Evolutionary conservation across 352 stramenopile genomes (phyloP).

Genomic region (Pilasporangium apinafurcum): DNA sequence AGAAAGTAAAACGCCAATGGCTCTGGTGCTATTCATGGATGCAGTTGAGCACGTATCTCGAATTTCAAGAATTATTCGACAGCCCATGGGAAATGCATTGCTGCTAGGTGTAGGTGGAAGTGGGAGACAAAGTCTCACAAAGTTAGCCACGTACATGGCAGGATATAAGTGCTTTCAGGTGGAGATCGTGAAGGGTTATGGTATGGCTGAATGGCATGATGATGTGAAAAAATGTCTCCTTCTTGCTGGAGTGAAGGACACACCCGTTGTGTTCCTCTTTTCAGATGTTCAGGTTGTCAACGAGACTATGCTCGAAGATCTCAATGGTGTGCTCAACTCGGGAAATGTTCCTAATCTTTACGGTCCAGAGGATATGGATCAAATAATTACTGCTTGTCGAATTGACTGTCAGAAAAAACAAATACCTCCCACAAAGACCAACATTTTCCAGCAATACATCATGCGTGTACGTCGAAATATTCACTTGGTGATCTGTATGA

Average conservation of each 20-base stretch:
- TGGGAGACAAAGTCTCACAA: conserved; percentile 89
- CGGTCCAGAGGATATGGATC: conserved; percentile 87
- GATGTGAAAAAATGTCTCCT: conserved; percentile 90
- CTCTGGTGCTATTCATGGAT: conserved; percentile 86
- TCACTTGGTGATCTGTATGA: conserved; percentile 89
- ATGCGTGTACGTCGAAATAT: conserved; percentile 89
- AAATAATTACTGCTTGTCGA: conserved; percentile 86
- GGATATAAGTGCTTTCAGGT: conserved; percentile 92
- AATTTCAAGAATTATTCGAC: conserved; percentile 73
- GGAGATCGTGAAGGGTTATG: conserved; percentile 94
- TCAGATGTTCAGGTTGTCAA: conserved; percentile 94
- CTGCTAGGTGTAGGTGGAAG: conserved; percentile 91
- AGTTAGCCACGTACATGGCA: conserved; percentile 91
- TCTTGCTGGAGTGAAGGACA: conserved; percentile 88
- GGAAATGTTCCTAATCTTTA: conserved; percentile 94
- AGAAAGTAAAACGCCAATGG: conserved; percentile 89
- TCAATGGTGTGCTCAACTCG: conserved; percentile 94
- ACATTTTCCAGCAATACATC: conserved; percentile 94
- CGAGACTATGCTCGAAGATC: conserved; percentile 94
- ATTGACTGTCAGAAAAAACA: conserved; percentile 91
- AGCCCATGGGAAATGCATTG: conserved; percentile 86
- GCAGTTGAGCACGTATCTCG: conserved; percentile 82
- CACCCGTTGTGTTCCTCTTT: conserved; percentile 91
- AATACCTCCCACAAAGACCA: conserved; percentile 90
- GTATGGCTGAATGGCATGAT: conserved; percentile 90